Percentiles rank a stretch among this genome's conserved stretches.
Conservation (phyloP, 2,329 filamentous ascomycete genomes). For the Calcarisporium arbuscula region DNA sequence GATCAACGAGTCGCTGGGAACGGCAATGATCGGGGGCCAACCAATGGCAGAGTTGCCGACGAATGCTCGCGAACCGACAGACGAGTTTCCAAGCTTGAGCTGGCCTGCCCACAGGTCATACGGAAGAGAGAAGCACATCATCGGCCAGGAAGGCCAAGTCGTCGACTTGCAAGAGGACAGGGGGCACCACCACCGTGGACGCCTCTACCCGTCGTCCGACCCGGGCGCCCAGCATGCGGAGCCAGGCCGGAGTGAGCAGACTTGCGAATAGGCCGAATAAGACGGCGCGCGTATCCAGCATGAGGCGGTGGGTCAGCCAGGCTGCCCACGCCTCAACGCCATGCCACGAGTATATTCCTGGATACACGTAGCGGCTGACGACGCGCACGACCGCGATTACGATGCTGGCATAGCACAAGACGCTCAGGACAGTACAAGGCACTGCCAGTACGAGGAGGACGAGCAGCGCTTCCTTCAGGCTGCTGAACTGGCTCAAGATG, state of each 20-base stretch:
- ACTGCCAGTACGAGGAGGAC: conserved; percentile 7
- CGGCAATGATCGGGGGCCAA: conserved; percentile 9
- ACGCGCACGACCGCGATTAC: conserved; percentile 7
- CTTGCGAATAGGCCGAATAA: conserved; percentile 15
- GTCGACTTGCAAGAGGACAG: conserved; percentile 12
- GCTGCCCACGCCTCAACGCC: conserved; percentile 12
- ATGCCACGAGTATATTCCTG: conserved; percentile 15
- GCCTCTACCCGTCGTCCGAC: conserved; percentile 14
- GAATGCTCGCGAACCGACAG: conserved; percentile 11
- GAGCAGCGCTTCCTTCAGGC: conserved; percentile 7
- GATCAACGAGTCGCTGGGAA: conserved; percentile 11
- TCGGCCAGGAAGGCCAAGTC: conserved; percentile 16
- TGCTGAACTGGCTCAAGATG: conserved; percentile 9
- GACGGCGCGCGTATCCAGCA: conserved; percentile 9
- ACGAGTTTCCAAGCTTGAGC: conserved; percentile 9
- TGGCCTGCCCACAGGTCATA: conserved; percentile 10
- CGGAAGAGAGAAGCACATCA: conserved; percentile 13
- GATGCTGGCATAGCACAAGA: conserved; percentile 4
- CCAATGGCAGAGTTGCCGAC: conserved; percentile 17
- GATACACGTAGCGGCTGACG: conserved; percentile 8
- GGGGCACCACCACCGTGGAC: conserved; percentile 13
- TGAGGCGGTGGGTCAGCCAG: conserved; percentile 12
- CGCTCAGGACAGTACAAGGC: conserved; percentile 8
- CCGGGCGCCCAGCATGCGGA: conserved; percentile 12
- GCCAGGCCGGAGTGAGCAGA: conserved; percentile 13